Evolutionary conservation across 2,329 filamentous ascomycete genomes (phyloP), one percentile per base, ranked within the genome.

Genomic region (Xylariaceae sp.): DNA sequence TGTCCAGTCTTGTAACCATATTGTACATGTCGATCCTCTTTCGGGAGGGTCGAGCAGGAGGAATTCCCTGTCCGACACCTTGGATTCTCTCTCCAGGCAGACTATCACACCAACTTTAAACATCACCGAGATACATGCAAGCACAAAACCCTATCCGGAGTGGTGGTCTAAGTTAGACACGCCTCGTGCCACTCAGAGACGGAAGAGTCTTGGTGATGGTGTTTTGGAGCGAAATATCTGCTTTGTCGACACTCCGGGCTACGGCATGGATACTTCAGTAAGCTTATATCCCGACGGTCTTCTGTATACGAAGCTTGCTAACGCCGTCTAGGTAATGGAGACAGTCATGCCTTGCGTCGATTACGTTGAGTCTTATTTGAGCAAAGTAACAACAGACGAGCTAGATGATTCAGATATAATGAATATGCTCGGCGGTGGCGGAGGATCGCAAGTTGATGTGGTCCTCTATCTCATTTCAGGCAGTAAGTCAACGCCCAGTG

Each of bases 151-250:
- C 36, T 95, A 93, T 69, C 92, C 93, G 0, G 76, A 85, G 51
- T 97, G 94, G 94, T 95, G 89, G 87, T 86, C 86, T 13, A 88
- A 94, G 63, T 70, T 90, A 45, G 87, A 92, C 50, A 83, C 87
- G 55, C 83, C 80, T 51, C 76, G 76, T 22, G 58, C 73, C 77
- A 45, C 71, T 81, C 56, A 81, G 43, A 79, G 84, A 64, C 80
- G 87, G 62, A 89, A 86, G 66, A 93, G 88, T 63, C 74, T 83
- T 47, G 84, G 85, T 7, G 91, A 94, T 57, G 81, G 84, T 18
- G 81, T 97, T 38, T 74, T 97, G 42, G 93, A 97, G 66, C 83
- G 93, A 31, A 99, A 99, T 65, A 73, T 99, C 5, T 96, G 90
- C 69, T 97, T 99, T 66, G 85, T 97, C 52, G 93, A 97, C 71